phyloP scores from a whole-genome alignment of 2,329 filamentous ascomycete genomes.

The Trichoderma semiorbis region DNA sequence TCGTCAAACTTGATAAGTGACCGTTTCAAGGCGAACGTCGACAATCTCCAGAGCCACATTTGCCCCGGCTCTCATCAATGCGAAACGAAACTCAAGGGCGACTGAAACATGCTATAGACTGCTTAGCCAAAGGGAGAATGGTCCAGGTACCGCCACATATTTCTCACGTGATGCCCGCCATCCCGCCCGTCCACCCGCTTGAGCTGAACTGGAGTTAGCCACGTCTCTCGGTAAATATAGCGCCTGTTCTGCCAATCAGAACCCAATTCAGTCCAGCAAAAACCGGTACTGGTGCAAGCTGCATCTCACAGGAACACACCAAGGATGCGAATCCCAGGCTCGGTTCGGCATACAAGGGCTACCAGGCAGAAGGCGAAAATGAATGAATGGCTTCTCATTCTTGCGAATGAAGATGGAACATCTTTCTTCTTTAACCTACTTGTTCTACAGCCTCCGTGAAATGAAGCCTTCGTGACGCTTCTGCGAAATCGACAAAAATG shows the following conservation, averaged over 20 bases:
- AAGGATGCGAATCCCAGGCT: conserved; percentile 7
- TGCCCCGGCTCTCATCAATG: background rate
- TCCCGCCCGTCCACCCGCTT: background rate
- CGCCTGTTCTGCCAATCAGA: conserved; percentile 3
- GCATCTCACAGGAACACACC: background rate
- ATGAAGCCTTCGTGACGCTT: background rate
- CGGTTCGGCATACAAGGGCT: background rate
- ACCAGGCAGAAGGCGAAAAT: background rate
- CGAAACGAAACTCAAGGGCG: background rate
- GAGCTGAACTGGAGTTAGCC: background rate
- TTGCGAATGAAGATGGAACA: background rate
- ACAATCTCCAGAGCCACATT: background rate
- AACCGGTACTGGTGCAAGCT: background rate
- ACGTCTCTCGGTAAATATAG: background rate
- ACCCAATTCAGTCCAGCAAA: background rate
- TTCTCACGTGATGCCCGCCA: background rate
- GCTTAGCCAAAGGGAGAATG: background rate
- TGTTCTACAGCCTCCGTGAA: background rate
- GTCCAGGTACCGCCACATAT: background rate
- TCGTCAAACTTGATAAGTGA: background rate
- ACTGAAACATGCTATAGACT: background rate
- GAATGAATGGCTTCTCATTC: background rate
- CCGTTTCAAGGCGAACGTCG: background rate
- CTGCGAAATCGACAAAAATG: background rate
- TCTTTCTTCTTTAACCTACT: background rate